Percentiles rank a stretch among this genome's conserved stretches.
phyloP scores from a whole-genome alignment of 345 rosid species.

The Eucalyptus tenuipes region DNA sequence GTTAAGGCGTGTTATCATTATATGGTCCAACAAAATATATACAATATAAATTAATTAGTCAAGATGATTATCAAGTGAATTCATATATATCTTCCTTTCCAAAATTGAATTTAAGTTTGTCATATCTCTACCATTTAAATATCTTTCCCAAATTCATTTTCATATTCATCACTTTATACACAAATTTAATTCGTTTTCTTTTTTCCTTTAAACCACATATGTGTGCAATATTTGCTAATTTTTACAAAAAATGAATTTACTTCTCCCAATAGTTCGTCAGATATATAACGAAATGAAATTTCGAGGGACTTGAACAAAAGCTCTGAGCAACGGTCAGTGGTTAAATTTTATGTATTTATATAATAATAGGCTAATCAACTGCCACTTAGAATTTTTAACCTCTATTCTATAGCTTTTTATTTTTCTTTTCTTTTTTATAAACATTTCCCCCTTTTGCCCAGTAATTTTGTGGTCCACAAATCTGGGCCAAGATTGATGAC shows the following conservation, averaged over 20 bases:
- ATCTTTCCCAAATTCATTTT: neutral
- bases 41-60: neutral
- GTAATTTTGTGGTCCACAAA: neutral
- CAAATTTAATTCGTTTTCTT: neutral
- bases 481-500: neutral
- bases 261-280: neutral
- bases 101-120: neutral
- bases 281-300: neutral
- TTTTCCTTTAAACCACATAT: neutral
- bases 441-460: neutral
- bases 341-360: neutral
- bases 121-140: neutral
- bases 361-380: neutral
- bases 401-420: neutral
- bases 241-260: neutral
- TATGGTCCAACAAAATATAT: neutral
- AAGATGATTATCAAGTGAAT: neutral
- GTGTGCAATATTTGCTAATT: neutral
- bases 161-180: neutral
- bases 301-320: neutral
- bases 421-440: neutral
- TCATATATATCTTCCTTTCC: neutral
- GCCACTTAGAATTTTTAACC: neutral
- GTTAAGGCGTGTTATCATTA: neutral
- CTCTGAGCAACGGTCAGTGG: neutral